phyloP scores from a whole-genome alignment of 129 eudicot species.

The Pittosporum tobira region DNA sequence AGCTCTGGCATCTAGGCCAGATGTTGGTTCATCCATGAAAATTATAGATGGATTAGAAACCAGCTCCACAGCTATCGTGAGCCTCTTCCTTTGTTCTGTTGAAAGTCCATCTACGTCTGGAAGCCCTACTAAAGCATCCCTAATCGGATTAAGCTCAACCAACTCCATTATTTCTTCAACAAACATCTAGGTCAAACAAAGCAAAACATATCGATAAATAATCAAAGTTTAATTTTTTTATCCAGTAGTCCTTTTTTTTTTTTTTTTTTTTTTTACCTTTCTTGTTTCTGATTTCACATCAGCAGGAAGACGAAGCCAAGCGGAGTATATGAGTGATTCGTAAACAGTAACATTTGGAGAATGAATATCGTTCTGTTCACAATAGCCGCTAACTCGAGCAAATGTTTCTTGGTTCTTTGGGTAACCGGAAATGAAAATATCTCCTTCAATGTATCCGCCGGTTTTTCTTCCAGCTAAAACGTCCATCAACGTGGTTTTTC shows the following conservation, averaged over 20 bases:
- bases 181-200: slow-evolving; percentile 40
- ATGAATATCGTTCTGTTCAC: slow-evolving; percentile 78
- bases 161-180: slow-evolving; percentile 81
- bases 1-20: slow-evolving; percentile 88
- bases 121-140: slow-evolving; percentile 62
- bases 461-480: slow-evolving; percentile 80
- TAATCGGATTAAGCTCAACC: slow-evolving; percentile 47
- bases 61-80: slow-evolving; percentile 74
- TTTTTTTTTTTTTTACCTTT: slow-evolving; percentile 46
- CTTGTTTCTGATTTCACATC: slow-evolving; percentile 49
- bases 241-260: no score
- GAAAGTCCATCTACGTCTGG: slow-evolving; percentile 71
- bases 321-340: slow-evolving; percentile 66
- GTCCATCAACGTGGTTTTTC: slow-evolving; percentile 80
- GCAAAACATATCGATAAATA: background rate
- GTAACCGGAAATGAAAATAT: slow-evolving; percentile 54
- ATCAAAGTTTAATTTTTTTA: background rate
- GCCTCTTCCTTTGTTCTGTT: slow-evolving; percentile 79
- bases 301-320: slow-evolving; percentile 64
- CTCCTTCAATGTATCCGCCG: slow-evolving; percentile 67
- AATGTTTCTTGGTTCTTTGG: slow-evolving; percentile 65
- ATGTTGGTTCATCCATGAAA: slow-evolving; percentile 91
- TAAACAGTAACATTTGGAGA: slow-evolving; percentile 79
- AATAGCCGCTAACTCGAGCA: slow-evolving; percentile 66
- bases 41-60: slow-evolving; percentile 84